Evolutionary conservation across 305 asterid genomes (phyloP), one percentile per base, ranked within the genome.

Genomic region (Fraxinus angustifolia): DNA sequence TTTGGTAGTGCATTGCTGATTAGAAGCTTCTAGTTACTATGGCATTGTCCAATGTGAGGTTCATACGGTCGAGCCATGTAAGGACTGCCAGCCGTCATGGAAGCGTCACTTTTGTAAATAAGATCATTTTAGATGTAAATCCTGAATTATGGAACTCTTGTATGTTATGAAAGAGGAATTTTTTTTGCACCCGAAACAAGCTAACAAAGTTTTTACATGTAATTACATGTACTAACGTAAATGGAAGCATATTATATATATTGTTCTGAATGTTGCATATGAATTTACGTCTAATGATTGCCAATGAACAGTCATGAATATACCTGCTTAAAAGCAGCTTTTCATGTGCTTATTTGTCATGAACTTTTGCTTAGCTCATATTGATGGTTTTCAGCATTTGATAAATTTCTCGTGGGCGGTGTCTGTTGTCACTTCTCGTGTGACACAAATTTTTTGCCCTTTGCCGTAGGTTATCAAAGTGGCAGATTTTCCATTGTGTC

Each of bases 1-100:
- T 94, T 86, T 94, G 99, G 98, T 96, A 90, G 88, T 30, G 40
- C 28, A 58, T 21, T 35, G 40, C 30, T 50, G 23, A 50, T 76
- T 3, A 6, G 70, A 76, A 76, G 75, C 14, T 38, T 48, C 77
- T 23, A 50, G n/a, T 70, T 30, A 34, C 56, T 16, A 34, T 16
- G 7, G 23, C 1, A 3, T 30, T 2, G 8, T 62, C 78, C 58
- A 33, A 33, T 8, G 48, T 34, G 45, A 71, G 48, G 48, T 36
- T 71, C 76, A 4, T 21, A 30, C 28, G 36, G 70, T 42, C 19
- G 74, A 19, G 40, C 31, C 78, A 4, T 34, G 58, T 65, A 21
- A 56, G 8, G 14, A 65, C 19, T 2, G 21, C 56, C 35, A 33
- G 79, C 19, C 48, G 36, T 26, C n/a, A 19, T 62, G 21, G 58